Base-by-base conservation (phyloP, 495 filamentous ascomycete species). In the Thermochaetoides thermophila region DNA sequence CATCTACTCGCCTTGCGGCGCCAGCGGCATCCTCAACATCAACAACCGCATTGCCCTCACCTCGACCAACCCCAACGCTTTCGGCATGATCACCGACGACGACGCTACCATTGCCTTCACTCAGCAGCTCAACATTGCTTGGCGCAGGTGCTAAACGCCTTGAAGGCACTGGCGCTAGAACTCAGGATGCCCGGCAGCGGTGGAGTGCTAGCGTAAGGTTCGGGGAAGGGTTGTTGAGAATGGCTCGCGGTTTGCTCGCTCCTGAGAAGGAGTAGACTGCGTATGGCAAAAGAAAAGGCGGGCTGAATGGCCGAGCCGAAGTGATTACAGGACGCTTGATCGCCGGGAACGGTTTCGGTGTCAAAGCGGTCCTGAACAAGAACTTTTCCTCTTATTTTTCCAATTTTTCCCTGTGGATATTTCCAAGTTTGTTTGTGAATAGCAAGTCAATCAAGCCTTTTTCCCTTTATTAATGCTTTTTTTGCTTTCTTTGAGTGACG, bases 31-130 rank as follows among this genome's bases (percentile, higher is more conserved):
- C 47, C 58, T 71, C 52, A 69, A 69, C 59, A 53, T 71, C 53
- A 71, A 71, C 59, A 71, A 71, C 64, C 62, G 67, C 45, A 63
- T 71, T 27, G 59, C 61, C 9, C 53, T 71, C 21, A 64, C 60
- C 34, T 53, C 50, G 46, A 53, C 44, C 44, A 59, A 63, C 51
- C 7, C 43, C 34, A 49, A 37, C n/a, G 66, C 62, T 33, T 42
- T 38, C 11, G 66, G 66, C 34, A 53, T 61, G 43, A 52, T 71
- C 45, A 64, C 62, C 24, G 60, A 71, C 52, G 67, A 71, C 45
- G 66, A 71, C 38, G 67, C 67, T 38, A 71, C 67, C 23, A 56
- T 69, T 32, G 59, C 61, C 30, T 66, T 71, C 48, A 68, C 63
- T 17, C 64, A 71, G 48, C 63, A 69, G 53, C 25, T 69, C 34